Base-by-base conservation (phyloP, 106 monocot species). In the Dendrobium catenatum region DNA sequence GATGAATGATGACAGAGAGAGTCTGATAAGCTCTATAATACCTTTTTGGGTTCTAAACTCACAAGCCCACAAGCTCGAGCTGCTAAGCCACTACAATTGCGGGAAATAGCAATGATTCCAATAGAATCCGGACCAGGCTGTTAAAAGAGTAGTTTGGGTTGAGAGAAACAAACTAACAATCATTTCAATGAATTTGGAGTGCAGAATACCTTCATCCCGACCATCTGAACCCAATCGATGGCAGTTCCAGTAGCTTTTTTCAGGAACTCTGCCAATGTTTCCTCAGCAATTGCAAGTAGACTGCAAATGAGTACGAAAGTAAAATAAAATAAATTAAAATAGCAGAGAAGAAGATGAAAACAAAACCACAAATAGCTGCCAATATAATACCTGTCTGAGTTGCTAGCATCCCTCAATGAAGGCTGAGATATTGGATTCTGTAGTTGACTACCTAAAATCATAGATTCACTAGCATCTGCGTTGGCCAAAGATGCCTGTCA, bases 121-220 rank as follows among this genome's bases (percentile, higher is more conserved):
- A 95, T 88, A 83, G 98, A 98, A 95, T 98, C 98, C 95, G 98
- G 98, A 98, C 98, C 98, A 98, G 98, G 98, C 98, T 98, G 77
- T 75, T 75, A 33, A 55, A 59, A 43, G 20, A 54, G 18, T 31
- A 56, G 16, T 72, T 41, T 59, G 0, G 75, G 2, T 70, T 70
- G 16, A 37, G 70, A 70, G 17, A 58, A 66, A 22, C 15, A 75
- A 27, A 78, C 42, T 19, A 59, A 75, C 42, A 70, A 47, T 37
- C 42, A 74, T 10, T 44, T 20, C 20, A 74, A 42, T 43, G 8
- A 43, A 24, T 8, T 47, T 49, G 48, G 33, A 11, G 37, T 15
- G 24, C 6, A 68, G 18, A 49, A 56, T 55, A 93, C 93, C 93
- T 93, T 93, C 93, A 93, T 93, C 85, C 93, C 93, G 87, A 90